Evolutionary conservation across 495 filamentous ascomycete genomes (phyloP).

Genomic region (Penicillium cataractarum): DNA sequence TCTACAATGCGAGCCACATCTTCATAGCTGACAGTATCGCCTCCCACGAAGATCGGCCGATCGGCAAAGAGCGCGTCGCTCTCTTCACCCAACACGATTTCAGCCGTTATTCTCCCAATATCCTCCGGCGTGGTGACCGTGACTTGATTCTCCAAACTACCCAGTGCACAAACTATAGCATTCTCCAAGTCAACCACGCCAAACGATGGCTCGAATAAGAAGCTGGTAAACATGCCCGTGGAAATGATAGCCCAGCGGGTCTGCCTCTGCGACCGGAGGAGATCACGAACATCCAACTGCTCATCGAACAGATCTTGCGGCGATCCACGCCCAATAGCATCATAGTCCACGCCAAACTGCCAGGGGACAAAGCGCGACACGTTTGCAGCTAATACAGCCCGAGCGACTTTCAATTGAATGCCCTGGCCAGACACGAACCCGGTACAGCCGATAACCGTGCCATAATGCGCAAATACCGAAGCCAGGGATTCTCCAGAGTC

Average conservation of each 20-base stretch:
- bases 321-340: conserved; percentile 56
- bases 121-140: not conserved
- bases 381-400: not conserved
- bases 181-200: not conserved
- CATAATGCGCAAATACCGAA: not conserved
- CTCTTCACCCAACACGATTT: not conserved
- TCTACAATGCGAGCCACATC: not conserved
- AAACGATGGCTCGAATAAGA: not conserved
- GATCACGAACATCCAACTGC: conserved; percentile 58
- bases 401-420: not conserved
- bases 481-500: not conserved
- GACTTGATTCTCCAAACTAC: not conserved
- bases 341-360: conserved; percentile 53
- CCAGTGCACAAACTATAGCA: not conserved
- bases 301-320: conserved; percentile 64
- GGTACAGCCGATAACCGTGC: not conserved
- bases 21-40: not conserved
- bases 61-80: not conserved
- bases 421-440: not conserved
- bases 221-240: not conserved
- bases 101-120: not conserved
- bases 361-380: not conserved
- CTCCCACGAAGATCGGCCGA: not conserved
- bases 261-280: conserved; percentile 49
- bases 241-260: conserved; percentile 37